Evolutionary conservation across 345 rosid species (phyloP), one percentile per base, ranked within the genome.

Genomic region (Arabis alpina): DNA sequence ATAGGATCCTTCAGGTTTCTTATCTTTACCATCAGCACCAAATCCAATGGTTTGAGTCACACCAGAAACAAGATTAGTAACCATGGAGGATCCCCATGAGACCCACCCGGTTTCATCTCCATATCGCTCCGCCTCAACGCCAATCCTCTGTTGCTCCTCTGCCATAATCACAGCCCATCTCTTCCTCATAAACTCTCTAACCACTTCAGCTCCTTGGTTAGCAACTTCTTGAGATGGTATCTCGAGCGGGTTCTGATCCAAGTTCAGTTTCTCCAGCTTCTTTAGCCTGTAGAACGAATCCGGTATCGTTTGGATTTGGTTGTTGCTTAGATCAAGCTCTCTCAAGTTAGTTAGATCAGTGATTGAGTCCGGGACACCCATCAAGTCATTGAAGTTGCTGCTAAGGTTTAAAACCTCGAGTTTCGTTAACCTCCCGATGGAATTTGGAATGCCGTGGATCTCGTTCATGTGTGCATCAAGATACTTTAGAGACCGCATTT

Each of bases 291-390:
- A 79, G 76, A 92, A 92, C 58, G 98, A 77, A 54, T 82, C 85
- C 0, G 98, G 98, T 62, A 95, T 82, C 24, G 80, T 78, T 39
- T 79, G 82, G 70, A 95, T 85, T 75, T 95, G 99, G 77, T 95
- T 95, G 87, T 95, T 92, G 85, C 98, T 92, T n/a, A 92, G 84
- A 79, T 95, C 96, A 37, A 95, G 96, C 68, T 95, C 97, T 73
- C 75, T 83, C 25, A 95, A 82, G 76, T 80, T 90, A 27, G 70
- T 75, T 37, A 95, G 73, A 42, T 95, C 97, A n/a, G 88, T 81
- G 2, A 92, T 69, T 7, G 97, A 70, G 53, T 85, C 92, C 0
- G 98, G 98, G 12, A 92, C 85, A 56, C 78, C 79, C 1, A 68
- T 82, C 81, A 94, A 77, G 86, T 90, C 85, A 53, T 77, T 86